Percentiles rank a stretch among this genome's conserved stretches.
phyloP scores from a whole-genome alignment of 805 yeast species.

The Cyberlindnera amylophila region DNA sequence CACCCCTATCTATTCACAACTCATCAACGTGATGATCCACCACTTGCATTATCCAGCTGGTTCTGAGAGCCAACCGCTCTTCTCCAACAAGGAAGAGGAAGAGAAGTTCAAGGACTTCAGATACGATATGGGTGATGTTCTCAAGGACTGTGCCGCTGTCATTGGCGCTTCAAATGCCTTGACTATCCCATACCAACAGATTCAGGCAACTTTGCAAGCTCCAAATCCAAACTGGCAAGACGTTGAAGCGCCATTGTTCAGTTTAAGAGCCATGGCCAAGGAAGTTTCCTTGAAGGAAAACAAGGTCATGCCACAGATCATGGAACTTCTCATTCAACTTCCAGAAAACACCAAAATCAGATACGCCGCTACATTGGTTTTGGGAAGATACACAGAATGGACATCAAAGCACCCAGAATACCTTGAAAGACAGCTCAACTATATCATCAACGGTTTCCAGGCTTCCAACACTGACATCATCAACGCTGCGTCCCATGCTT shows the following conservation, averaged over 20 bases:
- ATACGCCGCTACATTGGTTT: constrained; percentile 87
- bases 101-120: constrained; percentile 93
- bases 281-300: constrained; percentile 71
- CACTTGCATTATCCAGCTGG: constrained; percentile 74
- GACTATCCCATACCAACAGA: constrained; percentile 60
- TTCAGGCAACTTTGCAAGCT: constrained; percentile 38
- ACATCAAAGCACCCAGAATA: constrained; percentile 80
- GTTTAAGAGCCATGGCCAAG: constrained; percentile 91
- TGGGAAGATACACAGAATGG: constrained; percentile 98
- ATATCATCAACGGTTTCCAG: constrained; percentile 73
- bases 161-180: constrained; percentile 75
- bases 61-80: constrained; percentile 41
- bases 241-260: constrained; percentile 85
- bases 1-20: constrained; percentile 50
- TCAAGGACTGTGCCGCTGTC: constrained; percentile 91
- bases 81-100: constrained; percentile 74
- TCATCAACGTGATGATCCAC: constrained; percentile 56
- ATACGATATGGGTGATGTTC: constrained; percentile 96
- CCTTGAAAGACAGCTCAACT: constrained; percentile 77
- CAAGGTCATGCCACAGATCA: constrained; percentile 66
- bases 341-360: constrained; percentile 86
- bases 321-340: constrained; percentile 61
- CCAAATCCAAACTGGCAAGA: constrained; percentile 61
- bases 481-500: constrained; percentile 87
- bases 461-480: constrained; percentile 42